Evolutionary conservation across 208 protist species (phyloP).

Genomic region (Pavlovales sp.): DNA sequence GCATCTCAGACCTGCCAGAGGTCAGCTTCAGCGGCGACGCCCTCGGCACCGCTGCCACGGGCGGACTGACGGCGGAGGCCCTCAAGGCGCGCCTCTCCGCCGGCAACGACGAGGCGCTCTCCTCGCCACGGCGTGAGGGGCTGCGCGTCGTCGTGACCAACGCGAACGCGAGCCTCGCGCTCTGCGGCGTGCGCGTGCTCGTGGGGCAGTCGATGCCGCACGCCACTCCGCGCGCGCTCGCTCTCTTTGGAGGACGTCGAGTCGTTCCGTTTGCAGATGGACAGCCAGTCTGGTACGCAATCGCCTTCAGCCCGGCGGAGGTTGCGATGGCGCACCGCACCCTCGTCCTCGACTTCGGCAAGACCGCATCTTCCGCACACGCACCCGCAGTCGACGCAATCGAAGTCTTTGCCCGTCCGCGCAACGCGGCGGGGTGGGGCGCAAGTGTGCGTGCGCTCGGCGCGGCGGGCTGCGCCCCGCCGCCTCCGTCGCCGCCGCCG

Average conservation of each 20-base stretch:
- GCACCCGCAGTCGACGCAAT: constrained; percentile 55
- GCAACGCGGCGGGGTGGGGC: constrained; percentile 4
- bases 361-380: constrained; percentile 14
- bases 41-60: neutral
- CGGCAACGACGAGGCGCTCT: constrained; percentile 48
- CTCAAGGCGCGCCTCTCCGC: constrained; percentile 43
- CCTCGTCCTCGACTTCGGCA: constrained; percentile 16
- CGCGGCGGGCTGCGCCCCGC: neutral
- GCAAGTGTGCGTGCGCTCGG: neutral
- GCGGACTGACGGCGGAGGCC: constrained; percentile 27
- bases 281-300: constrained; percentile 56
- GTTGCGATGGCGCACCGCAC: constrained; percentile 39
- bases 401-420: constrained; percentile 50
- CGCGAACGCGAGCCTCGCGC: constrained; percentile 35
- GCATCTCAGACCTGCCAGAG: constrained; percentile 46
- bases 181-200: constrained; percentile 60
- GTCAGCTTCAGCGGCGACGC: constrained; percentile 51
- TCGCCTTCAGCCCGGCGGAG: constrained; percentile 59
- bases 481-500: too few relatives aligned
- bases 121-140: constrained; percentile 15
- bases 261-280: neutral
- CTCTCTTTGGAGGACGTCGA: constrained; percentile 39
- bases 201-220: constrained; percentile 50
- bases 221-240: constrained; percentile 49
- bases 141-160: constrained; percentile 52